Evolutionary conservation across 179 eudicot species (phyloP), one percentile per base, ranked within the genome.

Genomic region (Beta lomatogona): DNA sequence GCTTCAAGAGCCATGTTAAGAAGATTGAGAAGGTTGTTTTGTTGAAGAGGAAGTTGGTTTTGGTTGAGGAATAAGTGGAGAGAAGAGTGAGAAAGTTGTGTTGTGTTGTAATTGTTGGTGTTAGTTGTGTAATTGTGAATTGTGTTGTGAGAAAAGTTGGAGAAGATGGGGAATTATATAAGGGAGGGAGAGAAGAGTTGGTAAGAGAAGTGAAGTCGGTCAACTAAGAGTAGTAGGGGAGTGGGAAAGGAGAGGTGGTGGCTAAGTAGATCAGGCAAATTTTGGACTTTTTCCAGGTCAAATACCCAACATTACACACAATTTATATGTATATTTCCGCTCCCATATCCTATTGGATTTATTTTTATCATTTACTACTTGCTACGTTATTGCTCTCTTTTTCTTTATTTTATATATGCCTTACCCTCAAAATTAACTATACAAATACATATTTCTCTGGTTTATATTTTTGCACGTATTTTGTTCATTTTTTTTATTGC

Each of bases 191-290:
- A 9, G 75, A n/a, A 64, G 58, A 74, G 76, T 58, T 58, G 85
- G 76, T 81, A 54, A 73, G 19, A 19, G 78, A 77, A 82, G 82
- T 85, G 85, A 82, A 85, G 87, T 81, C 67, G 87, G 87, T 85
- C 84, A 79, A 79, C 82, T 71, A 79, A 55, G 73, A 78, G 68
- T 83, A 85, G 87, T 73, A 67, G 71, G 67, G 77, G 84, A 59
- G 63, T 36, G 66, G 84, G 75, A 21, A 73, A 53, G 69, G 80
- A 54, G 70, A 59, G 46, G 76, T 57, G 80, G 55, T 72, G 65
- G 77, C 75, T 78, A 57, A 77, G 25, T 71, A 75, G 50, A 58
- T 16, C n/a, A 55, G 21, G 19, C 14, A 41, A 14, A 11, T 11
- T 50, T 75, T 81, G 46, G 80, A 83, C 84, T 73, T 69, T 58